Percentiles rank a stretch among this genome's conserved stretches.
Evolutionary conservation across 2,329 filamentous ascomycete species (phyloP).

Genomic region (Clonostachys byssicola): DNA sequence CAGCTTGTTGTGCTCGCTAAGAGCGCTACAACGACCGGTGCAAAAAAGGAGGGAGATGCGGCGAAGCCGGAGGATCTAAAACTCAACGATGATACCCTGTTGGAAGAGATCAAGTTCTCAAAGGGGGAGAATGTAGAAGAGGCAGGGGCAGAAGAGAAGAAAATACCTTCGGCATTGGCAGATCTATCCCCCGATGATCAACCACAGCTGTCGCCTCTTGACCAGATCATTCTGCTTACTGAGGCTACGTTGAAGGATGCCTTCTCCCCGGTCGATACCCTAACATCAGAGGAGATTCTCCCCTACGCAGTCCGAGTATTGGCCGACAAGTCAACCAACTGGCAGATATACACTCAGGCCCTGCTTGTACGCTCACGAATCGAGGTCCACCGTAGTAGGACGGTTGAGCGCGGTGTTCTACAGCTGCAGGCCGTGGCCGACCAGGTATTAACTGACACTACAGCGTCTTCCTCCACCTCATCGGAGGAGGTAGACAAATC

Average conservation of each 20-base stretch:
- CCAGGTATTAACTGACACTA: conserved; percentile 86
- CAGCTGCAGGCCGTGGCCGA: conserved; percentile 95
- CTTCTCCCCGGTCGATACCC: conserved; percentile 72
- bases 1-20: conserved; percentile 89
- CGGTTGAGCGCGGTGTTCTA: conserved; percentile 81
- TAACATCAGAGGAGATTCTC: conserved; percentile 90
- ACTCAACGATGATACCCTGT: conserved; percentile 87
- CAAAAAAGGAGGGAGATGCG: conserved; percentile 10
- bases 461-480: conserved; percentile 13
- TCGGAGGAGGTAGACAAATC: conserved; percentile 15
- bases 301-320: conserved; percentile 89
- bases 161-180: conserved; percentile 57
- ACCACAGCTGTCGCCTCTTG: conserved; percentile 74
- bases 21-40: conserved; percentile 44
- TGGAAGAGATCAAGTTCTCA: conserved; percentile 82
- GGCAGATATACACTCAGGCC: conserved; percentile 96
- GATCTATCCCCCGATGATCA: conserved; percentile 74
- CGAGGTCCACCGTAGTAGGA: conserved; percentile 82
- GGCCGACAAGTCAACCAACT: conserved; percentile 86
- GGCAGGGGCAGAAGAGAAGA: conserved; percentile 24
- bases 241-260: conserved; percentile 88
- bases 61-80: conserved; percentile 63
- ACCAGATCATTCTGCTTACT: conserved; percentile 86
- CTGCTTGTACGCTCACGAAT: conserved; percentile 85
- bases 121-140: conserved; percentile 39